Evolutionary conservation across 2,329 filamentous ascomycete genomes (phyloP).

Genomic region (Microascus cirrosus): DNA sequence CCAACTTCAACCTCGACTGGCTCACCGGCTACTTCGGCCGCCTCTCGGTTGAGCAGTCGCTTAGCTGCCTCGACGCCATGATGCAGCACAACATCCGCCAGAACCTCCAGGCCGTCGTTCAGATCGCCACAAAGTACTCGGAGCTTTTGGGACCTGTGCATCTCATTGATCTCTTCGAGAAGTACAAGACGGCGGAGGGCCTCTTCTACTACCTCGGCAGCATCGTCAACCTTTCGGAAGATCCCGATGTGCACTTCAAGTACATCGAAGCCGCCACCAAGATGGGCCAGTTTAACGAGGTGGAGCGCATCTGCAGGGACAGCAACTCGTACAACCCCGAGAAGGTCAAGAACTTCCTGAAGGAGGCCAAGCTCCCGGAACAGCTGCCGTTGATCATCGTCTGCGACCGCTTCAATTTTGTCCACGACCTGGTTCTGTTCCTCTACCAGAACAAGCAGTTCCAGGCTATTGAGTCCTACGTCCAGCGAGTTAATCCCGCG

Average conservation of each 20-base stretch:
- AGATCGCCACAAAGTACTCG: slow-evolving; percentile 95
- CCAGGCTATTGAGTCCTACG: slow-evolving; percentile 96
- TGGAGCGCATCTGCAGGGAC: slow-evolving; percentile 94
- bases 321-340: slow-evolving; percentile 83
- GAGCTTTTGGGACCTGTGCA: slow-evolving; percentile 81
- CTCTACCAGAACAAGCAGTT: slow-evolving; percentile 99
- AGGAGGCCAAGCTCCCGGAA: slow-evolving; percentile 85
- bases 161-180: slow-evolving; percentile 90
- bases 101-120: slow-evolving; percentile 88
- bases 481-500: slow-evolving; percentile 89
- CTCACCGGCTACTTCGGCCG: slow-evolving; percentile 86
- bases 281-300: slow-evolving; percentile 88
- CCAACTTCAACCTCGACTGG: slow-evolving; percentile 87
- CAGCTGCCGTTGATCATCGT: slow-evolving; percentile 96
- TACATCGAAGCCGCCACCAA: slow-evolving; percentile 95
- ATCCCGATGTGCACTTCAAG: slow-evolving; percentile 95
- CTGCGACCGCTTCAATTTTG: slow-evolving; percentile 98
- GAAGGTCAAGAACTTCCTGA: slow-evolving; percentile 98
- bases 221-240: slow-evolving; percentile 93
- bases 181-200: slow-evolving; percentile 93
- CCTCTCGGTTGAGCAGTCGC: slow-evolving; percentile 86
- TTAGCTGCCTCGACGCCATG: slow-evolving; percentile 95
- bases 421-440: slow-evolving; percentile 91
- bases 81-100: slow-evolving; percentile 93
- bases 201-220: slow-evolving; percentile 97